Conservation (phyloP, 192 early-diverging fungal species). For the Entophlyctis helioformis region DNA sequence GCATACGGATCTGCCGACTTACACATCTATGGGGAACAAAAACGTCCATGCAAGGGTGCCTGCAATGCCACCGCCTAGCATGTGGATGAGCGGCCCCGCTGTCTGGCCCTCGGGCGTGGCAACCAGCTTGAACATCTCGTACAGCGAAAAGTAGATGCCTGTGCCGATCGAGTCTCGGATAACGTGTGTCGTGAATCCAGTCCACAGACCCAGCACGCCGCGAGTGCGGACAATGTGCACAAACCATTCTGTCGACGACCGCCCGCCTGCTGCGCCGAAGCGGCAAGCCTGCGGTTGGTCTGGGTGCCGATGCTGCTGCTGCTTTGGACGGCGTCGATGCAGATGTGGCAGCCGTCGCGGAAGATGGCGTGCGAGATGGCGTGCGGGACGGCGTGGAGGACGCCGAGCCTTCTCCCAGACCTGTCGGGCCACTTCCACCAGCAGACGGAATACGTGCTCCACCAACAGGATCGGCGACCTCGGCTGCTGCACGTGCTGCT, state of each 20-base stretch:
- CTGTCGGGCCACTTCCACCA: no score
- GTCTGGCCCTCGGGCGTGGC: constrained; percentile 5
- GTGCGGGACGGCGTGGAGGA: not conserved
- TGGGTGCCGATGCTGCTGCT: not conserved
- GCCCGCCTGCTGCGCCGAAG: not conserved
- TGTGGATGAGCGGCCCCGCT: constrained; percentile 21
- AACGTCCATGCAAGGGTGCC: constrained; percentile 35
- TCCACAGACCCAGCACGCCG: constrained; percentile 31
- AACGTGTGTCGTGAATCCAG: constrained; percentile 26
- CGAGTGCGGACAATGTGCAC: constrained; percentile 22
- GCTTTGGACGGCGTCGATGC: not conserved
- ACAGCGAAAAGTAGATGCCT: constrained; percentile 32
- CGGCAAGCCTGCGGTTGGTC: not conserved
- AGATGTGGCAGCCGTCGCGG: not conserved
- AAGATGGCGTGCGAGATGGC: not conserved
- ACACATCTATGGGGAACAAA: constrained; percentile 43
- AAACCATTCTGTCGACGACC: constrained; percentile 15
- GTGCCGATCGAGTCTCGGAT: constrained; percentile 28
- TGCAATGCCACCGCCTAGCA: constrained; percentile 36
- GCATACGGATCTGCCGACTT: not conserved
- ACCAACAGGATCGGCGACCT: not conserved
- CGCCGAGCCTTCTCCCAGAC: no score
- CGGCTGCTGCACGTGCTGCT: not conserved
- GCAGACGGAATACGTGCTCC: no score
- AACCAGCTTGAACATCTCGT: constrained; percentile 20